Evolutionary conservation across 1,284 basidiomycete species (phyloP), one percentile per base, ranked within the genome.

Genomic region (Irpex sp.): DNA sequence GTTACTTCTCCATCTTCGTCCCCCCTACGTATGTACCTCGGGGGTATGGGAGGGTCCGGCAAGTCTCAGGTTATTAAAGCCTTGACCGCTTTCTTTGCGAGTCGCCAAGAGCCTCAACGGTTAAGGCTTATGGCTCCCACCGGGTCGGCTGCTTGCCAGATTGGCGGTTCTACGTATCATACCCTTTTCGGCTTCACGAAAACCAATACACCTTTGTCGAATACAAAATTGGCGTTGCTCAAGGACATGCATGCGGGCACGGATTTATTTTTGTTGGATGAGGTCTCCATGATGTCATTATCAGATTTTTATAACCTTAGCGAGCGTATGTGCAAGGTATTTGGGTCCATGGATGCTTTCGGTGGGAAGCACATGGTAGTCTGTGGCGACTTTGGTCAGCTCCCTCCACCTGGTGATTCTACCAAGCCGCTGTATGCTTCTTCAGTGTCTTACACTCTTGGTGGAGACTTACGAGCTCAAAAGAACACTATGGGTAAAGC

Each of bases 61-160:
- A 81, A 82, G 67, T 74, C 76, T 3, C 75, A 74, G 58, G 79
- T 82, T 0, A 64, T 81, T 0, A 72, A 76, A 17, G 75, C 77
- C 0, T 17, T 77, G 0, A 69, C 62, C 5, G 0, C 3, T 19
- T 76, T 76, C 26, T 77, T 79, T 43, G 39, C 39, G 2, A 5
- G 39, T 2, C 39, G 39, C 1, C 39, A 43, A 43, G 39, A 43
- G 62, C 49, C 58, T 5, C 68, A 74, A 58, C 35, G 70, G 13
- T 74, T 76, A 47, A 26, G 72, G 0, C 57, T 74, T 6, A 61
- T 77, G 3, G 78, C 77, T 15, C 78, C 76, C 0, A 79, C 78
- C 1, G 77, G 78, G 1, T 68, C 68, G 51, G 74, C 76, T 13
- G 78, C 78, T 13, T 68, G 73, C 1, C 51, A 76, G 0, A 60